A percentile compares a stretch with the other conserved stretches of the same genome.
Conservation (phyloP, 2,329 filamentous ascomycete species). For the Capronia coronata region DNA sequence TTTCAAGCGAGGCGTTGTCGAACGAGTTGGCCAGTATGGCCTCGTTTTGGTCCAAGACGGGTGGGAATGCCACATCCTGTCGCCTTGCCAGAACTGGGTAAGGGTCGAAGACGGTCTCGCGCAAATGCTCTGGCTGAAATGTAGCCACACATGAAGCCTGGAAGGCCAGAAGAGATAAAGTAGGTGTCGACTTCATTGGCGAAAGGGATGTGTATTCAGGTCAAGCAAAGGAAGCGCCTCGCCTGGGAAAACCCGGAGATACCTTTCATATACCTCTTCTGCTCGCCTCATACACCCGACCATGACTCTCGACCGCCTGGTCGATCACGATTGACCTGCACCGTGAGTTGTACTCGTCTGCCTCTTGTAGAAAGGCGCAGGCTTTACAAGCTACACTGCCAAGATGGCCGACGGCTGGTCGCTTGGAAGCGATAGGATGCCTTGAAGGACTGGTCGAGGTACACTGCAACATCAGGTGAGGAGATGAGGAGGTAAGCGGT, state of each 20-base stretch:
- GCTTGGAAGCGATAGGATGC: not conserved
- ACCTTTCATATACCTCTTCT: not conserved
- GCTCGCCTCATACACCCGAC: too few relatives aligned
- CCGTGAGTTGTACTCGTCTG: not conserved
- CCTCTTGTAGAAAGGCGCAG: constrained; percentile 6
- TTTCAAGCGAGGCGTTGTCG: constrained; percentile 28
- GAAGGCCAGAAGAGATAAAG: constrained; percentile 18
- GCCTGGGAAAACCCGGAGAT: not conserved
- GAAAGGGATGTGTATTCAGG: not conserved
- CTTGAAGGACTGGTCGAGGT: not conserved
- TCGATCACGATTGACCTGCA: not conserved
- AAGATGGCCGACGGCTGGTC: not conserved
- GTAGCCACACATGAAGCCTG: constrained; percentile 18
- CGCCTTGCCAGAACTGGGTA: constrained; percentile 25
- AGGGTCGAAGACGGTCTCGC: constrained; percentile 9
- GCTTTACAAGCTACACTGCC: constrained; percentile 1
- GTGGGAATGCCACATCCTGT: constrained; percentile 26
- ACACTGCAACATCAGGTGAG: constrained; percentile 1
- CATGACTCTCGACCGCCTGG: not conserved
- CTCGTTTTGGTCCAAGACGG: constrained; percentile 29
- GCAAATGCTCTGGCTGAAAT: constrained; percentile 10
- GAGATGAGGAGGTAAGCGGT: not conserved
- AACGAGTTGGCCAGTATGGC: constrained; percentile 30
- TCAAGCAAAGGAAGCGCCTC: not conserved
- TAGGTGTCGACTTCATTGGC: constrained; percentile 8